Conservation (phyloP, 495 filamentous ascomycete genomes). For the Xylaria grammica region DNA sequence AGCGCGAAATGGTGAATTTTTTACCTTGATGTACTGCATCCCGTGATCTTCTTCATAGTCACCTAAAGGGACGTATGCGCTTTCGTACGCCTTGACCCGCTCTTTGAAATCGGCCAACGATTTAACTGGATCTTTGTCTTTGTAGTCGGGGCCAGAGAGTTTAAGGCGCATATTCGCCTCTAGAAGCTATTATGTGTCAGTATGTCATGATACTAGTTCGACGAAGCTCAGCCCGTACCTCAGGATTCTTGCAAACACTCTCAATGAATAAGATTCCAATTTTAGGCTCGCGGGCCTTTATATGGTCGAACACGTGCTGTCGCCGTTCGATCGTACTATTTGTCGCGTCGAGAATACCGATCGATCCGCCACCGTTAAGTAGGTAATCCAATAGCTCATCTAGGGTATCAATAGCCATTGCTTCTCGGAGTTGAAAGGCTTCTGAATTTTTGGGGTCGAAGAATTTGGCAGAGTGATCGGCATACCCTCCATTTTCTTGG, state of each 20-base stretch:
- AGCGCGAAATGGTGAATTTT: neutral
- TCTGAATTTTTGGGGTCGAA: slow-evolving; percentile 90
- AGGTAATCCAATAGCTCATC: slow-evolving; percentile 92
- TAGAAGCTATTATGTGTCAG: slow-evolving; percentile 58
- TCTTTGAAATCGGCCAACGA: slow-evolving; percentile 91
- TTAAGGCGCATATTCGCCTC: slow-evolving; percentile 98
- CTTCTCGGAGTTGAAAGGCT: slow-evolving; percentile 83
- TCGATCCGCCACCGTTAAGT: slow-evolving; percentile 77
- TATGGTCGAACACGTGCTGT: slow-evolving; percentile 79
- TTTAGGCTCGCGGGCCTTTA: slow-evolving; percentile 81
- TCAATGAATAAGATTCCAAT: slow-evolving; percentile 93
- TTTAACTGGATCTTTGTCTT: slow-evolving; percentile 81
- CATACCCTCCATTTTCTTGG: slow-evolving; percentile 55
- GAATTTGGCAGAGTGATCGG: slow-evolving; percentile 87
- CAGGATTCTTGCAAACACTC: slow-evolving; percentile 84
- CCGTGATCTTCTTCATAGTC: slow-evolving; percentile 87
- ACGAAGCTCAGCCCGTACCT: slow-evolving; percentile 45
- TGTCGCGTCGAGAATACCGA: slow-evolving; percentile 98
- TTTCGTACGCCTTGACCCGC: slow-evolving; percentile 90
- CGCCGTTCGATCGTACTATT: slow-evolving; percentile 91
- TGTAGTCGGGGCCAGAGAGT: slow-evolving; percentile 96
- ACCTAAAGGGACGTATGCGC: slow-evolving; percentile 88
- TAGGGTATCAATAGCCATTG: slow-evolving; percentile 88
- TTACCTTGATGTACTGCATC: slow-evolving; percentile 85
- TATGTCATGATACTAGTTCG: neutral